These are phyloP conservation scores for Syzygium oleosum DNA, from an alignment of 345 rosid species.

Conservation along the genomic window DNA sequence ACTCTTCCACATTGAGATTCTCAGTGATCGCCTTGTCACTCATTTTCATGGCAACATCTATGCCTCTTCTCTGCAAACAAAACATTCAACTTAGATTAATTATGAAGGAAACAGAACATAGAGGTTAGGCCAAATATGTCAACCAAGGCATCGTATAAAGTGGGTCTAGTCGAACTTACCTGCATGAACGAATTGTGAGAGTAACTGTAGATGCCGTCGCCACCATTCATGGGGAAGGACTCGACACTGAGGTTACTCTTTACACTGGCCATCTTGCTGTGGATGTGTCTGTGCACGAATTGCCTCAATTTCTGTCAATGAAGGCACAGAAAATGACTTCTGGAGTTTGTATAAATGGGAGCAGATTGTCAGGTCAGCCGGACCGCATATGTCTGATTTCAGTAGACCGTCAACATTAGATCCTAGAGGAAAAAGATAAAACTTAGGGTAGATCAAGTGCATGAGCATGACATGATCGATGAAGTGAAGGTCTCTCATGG, in stretches of 20 bases:
- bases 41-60: background rate
- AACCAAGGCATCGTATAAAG: background rate
- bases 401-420: background rate
- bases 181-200: slow-evolving; percentile 1
- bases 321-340: background rate
- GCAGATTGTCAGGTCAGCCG: background rate
- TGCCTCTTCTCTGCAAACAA: slow-evolving; percentile 1
- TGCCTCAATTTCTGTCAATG: background rate
- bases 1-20: background rate
- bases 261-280: background rate
- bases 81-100: background rate
- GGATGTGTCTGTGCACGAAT: background rate
- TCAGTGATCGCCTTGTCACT: background rate
- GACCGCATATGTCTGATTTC: background rate
- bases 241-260: background rate
- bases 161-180: background rate
- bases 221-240: slow-evolving; percentile 1
- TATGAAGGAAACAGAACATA: background rate
- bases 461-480: background rate
- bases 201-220: background rate
- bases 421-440: background rate
- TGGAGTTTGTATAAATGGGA: background rate
- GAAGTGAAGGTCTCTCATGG: background rate
- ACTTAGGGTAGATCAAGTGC: background rate
- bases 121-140: background rate